Evolutionary conservation across 2,329 filamentous ascomycete species (phyloP).

Genomic region (Cryphonectria carpinicola): DNA sequence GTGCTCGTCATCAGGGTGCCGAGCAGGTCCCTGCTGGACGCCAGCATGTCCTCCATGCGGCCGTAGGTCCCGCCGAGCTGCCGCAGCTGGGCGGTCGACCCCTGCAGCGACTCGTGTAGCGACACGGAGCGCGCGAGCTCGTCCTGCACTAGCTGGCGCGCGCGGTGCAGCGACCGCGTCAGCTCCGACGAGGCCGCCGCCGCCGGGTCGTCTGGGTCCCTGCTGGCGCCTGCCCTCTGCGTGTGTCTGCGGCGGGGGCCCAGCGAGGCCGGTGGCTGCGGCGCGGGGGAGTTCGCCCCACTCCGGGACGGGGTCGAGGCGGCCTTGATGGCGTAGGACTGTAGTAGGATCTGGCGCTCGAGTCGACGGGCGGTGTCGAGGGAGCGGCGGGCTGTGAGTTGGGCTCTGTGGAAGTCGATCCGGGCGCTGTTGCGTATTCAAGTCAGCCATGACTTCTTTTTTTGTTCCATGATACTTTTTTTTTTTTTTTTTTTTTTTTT

Average conservation of each 20-base stretch:
- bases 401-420: conserved; percentile 77
- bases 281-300: conserved; percentile 41
- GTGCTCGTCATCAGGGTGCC: conserved; percentile 81
- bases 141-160: conserved; percentile 82
- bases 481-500: no score
- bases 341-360: conserved; percentile 77
- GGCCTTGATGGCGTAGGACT: conserved; percentile 53
- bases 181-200: conserved; percentile 81
- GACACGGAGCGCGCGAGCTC: conserved; percentile 88
- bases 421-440: conserved; percentile 50
- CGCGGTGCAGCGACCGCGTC: conserved; percentile 79
- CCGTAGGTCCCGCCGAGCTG: conserved; percentile 82
- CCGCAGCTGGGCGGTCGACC: conserved; percentile 81
- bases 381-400: conserved; percentile 76
- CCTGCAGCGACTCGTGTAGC: conserved; percentile 83
- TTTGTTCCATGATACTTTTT: background rate
- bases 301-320: conserved; percentile 35
- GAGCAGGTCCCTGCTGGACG: conserved; percentile 74
- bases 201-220: conserved; percentile 67
- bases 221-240: conserved; percentile 31
- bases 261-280: conserved; percentile 23
- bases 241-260: conserved; percentile 20
- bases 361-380: conserved; percentile 73
- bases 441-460: background rate
- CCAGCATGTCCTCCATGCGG: conserved; percentile 76